Percentiles rank a stretch among this genome's conserved stretches.
Evolutionary conservation across 208 protist species (phyloP).

Genomic region (Trypanosoma grayi): DNA sequence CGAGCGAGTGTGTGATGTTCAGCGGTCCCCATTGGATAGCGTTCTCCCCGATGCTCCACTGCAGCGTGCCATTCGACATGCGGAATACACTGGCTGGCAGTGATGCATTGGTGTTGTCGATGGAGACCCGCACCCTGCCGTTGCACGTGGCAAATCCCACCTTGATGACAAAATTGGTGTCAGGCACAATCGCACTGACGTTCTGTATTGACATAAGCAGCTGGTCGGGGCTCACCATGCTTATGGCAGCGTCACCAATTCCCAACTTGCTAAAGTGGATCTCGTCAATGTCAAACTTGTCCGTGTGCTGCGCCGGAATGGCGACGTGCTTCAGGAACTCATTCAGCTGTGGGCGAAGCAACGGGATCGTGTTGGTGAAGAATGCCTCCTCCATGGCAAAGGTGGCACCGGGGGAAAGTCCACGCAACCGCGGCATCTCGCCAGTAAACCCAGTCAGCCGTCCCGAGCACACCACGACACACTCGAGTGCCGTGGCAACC

Average conservation of each 20-base stretch:
- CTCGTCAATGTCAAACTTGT: slow-evolving; percentile 36
- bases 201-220: slow-evolving; percentile 21
- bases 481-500: background rate
- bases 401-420: background rate
- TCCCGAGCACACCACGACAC: background rate
- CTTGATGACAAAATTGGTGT: slow-evolving; percentile 49
- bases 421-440: background rate
- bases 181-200: slow-evolving; percentile 36
- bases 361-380: slow-evolving; percentile 7
- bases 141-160: slow-evolving; percentile 24
- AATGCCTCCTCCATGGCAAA: slow-evolving; percentile 3
- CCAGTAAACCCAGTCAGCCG: background rate
- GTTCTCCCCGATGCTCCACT: slow-evolving; percentile 16
- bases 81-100: slow-evolving; percentile 24
- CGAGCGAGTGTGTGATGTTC: slow-evolving; percentile 40
- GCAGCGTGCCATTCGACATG: slow-evolving; percentile 34
- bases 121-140: slow-evolving; percentile 31
- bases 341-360: slow-evolving; percentile 22
- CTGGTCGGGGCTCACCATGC: slow-evolving; percentile 24
- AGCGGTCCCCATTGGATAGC: slow-evolving; percentile 44
- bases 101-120: slow-evolving; percentile 33
- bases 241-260: slow-evolving; percentile 20
- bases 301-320: slow-evolving; percentile 35
- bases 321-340: slow-evolving; percentile 14
- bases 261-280: slow-evolving; percentile 46